Base-by-base conservation (phyloP, 148 eudicot species). In the Nepenthes gracilis region DNA sequence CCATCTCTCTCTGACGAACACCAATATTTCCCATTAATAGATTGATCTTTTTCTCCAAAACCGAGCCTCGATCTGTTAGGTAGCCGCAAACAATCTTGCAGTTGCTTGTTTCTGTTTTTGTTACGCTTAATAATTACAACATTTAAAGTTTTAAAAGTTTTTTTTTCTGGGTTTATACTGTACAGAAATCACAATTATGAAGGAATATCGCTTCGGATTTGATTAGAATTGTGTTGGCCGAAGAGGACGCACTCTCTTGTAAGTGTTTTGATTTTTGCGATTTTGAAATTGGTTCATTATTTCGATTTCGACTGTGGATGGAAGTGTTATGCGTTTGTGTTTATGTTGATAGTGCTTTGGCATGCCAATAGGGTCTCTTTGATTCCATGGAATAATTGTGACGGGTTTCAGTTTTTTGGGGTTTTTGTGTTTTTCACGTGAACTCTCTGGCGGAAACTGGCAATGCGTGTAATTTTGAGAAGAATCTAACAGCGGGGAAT, bases 1-100 rank as follows among this genome's bases (percentile, higher is more conserved):
- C 33, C 67, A 5, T 53, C 9, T 54, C 14, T 8, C 12, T 53
- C 9, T 4, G 36, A 8, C 45, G 36, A 38, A n/a, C 59, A 40
- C 50, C 38, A 38, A 34, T 54, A 49, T 47, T 36, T 36, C 37
- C 13, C 5, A 12, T 36, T 38, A 40, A 40, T 40, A 14, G 40
- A 63, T 35, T 51, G 14, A 13, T n/a, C 23, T 12, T 23, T 52
- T 52, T 6, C 15, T 23, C 56, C 8, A 43, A 14, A 14, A 13
- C 23, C 4, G 56, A 37, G 43, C 56, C 50, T 43, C 51, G 50
- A 62, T 62, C 34, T 35, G 65, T 55, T 62, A 50, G 49, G 45
- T 53, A 33, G 12, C 13, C 14, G 55, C 4, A 11, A 52, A 51
- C 33, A 14, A 14, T 62, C 36, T 51, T 12, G 54, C 12, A 51